Evolutionary conservation across 1,284 basidiomycete species (phyloP).

Genomic region (Flammula alnicola): DNA sequence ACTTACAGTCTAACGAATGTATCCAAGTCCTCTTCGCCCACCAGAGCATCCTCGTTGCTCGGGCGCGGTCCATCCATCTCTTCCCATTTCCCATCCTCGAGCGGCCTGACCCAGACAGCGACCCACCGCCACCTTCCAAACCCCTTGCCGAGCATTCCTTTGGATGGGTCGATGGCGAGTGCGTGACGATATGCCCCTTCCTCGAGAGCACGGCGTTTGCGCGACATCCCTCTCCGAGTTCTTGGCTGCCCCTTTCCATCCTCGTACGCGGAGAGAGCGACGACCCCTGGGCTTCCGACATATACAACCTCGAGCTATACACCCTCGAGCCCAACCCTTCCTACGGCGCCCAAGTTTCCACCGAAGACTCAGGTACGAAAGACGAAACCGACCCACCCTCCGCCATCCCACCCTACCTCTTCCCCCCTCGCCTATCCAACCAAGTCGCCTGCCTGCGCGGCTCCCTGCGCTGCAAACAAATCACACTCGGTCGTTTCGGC

Average conservation of each 20-base stretch:
- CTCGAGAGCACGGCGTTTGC: constrained; percentile 16
- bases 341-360: not conserved
- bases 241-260: constrained; percentile 43
- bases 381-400: constrained; percentile 10
- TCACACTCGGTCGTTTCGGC: constrained; percentile 54
- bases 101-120: not conserved
- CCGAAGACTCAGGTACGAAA: not conserved
- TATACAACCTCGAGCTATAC: constrained; percentile 53
- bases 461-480: constrained; percentile 52
- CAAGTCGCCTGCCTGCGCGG: constrained; percentile 48
- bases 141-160: constrained; percentile 54
- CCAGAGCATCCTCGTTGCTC: constrained; percentile 55
- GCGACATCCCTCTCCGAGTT: not conserved
- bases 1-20: constrained; percentile 46
- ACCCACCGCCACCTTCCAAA: constrained; percentile 14
- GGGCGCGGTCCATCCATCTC: constrained; percentile 59
- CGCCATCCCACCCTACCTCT: constrained; percentile 40
- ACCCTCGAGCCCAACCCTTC: constrained; percentile 41
- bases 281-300: constrained; percentile 59
- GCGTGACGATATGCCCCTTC: constrained; percentile 38
- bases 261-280: constrained; percentile 59
- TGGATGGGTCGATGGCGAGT: constrained; percentile 67
- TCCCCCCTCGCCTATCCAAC: constrained; percentile 44
- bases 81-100: constrained; percentile 49
- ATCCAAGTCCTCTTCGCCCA: constrained; percentile 54